Evolutionary conservation across 306 rosid species (phyloP).

Genomic region (Corylus heterophylla): DNA sequence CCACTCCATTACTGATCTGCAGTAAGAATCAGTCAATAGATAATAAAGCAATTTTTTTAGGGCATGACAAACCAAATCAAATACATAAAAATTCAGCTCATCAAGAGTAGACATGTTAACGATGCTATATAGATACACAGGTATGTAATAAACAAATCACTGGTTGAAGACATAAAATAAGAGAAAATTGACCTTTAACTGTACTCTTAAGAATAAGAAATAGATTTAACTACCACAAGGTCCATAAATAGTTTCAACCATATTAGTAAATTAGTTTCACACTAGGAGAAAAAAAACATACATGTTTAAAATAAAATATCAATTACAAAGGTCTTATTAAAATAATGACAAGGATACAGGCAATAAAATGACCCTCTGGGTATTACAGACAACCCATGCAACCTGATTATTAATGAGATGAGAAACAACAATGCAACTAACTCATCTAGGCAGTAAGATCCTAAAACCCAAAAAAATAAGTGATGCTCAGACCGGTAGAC

Average conservation of each 20-base stretch:
- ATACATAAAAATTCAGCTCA: constrained; percentile 24
- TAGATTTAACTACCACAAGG: neutral
- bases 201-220: neutral
- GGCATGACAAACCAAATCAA: constrained; percentile 18
- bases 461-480: neutral
- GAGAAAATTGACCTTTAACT: neutral
- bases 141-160: neutral
- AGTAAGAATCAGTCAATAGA: constrained; percentile 10
- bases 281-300: neutral
- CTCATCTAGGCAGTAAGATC: neutral
- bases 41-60: constrained; percentile 9
- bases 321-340: neutral
- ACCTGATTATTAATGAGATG: neutral
- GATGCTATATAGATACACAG: neutral
- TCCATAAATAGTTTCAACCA: constrained; percentile 1
- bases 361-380: neutral
- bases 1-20: constrained; percentile 73
- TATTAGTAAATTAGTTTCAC: neutral
- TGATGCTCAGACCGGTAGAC: neutral
- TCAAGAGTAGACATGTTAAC: constrained; percentile 11
- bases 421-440: neutral
- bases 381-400: neutral
- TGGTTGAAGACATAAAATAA: neutral
- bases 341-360: neutral
- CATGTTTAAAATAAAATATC: neutral